These are phyloP conservation scores for Lagerstroemia speciosa DNA, from an alignment of 345 rosid genomes.

Conservation along the genomic window DNA sequence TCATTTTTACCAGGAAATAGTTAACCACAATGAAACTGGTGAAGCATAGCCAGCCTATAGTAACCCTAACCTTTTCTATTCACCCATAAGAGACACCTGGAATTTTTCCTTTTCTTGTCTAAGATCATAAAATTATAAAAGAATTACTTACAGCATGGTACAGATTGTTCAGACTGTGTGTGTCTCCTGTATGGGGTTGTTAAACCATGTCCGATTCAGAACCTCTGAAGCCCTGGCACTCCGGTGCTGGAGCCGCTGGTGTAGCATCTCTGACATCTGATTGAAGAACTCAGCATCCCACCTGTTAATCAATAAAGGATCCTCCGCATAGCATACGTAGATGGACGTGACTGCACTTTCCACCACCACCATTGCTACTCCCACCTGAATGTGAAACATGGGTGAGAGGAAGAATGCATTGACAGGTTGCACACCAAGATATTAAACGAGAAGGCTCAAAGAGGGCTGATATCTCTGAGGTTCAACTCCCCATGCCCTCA, in stretches of 20 bases:
- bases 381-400: slow-evolving; percentile 41
- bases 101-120: background rate
- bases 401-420: background rate
- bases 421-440: too few relatives aligned
- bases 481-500: too few relatives aligned
- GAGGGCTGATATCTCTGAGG: too few relatives aligned
- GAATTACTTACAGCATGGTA: background rate
- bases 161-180: slow-evolving; percentile 15
- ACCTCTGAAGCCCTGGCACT: slow-evolving; percentile 64
- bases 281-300: slow-evolving; percentile 65
- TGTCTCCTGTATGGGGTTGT: slow-evolving; percentile 19
- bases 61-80: background rate
- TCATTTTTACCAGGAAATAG: too few relatives aligned
- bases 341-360: slow-evolving; percentile 93
- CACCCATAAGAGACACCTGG: too few relatives aligned
- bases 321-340: slow-evolving; percentile 88
- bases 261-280: slow-evolving; percentile 71
- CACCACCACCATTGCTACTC: slow-evolving; percentile 82
- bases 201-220: slow-evolving; percentile 31
- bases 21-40: too few relatives aligned
- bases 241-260: slow-evolving; percentile 77
- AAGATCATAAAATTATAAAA: background rate
- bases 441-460: too few relatives aligned
- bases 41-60: background rate
- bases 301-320: slow-evolving; percentile 61